A percentile compares a stretch with the other conserved stretches of the same genome.
phyloP scores from a whole-genome alignment of 805 yeast genomes.

The Pichia pseudocactophila region DNA sequence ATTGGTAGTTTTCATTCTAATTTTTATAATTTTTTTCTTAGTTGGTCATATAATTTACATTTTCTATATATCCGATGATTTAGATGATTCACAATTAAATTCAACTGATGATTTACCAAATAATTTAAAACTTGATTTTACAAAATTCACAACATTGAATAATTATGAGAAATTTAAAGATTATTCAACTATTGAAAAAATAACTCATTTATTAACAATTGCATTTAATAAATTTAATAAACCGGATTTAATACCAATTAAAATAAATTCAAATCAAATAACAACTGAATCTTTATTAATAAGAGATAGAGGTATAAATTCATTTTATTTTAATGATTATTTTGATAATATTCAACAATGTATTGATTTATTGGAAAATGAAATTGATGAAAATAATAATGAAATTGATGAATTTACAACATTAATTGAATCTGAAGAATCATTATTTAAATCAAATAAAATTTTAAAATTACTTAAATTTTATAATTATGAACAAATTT shows the following conservation, averaged over 20 bases:
- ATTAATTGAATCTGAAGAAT: slow-evolving; percentile 1
- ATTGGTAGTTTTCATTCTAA: too few species aligned
- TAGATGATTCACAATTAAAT: background rate
- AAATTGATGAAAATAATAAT: background rate
- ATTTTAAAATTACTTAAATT: slow-evolving; percentile 1
- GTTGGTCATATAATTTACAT: background rate
- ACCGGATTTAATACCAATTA: slow-evolving; percentile 21
- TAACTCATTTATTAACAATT: slow-evolving; percentile 19
- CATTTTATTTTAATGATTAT: slow-evolving; percentile 26
- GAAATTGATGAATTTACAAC: slow-evolving; percentile 5
- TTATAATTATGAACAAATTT: background rate
- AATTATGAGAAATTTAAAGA: background rate
- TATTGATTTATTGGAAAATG: slow-evolving; percentile 15
- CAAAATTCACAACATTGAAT: background rate
- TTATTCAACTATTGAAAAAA: slow-evolving; percentile 15
- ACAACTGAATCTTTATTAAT: slow-evolving; percentile 25
- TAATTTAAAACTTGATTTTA: slow-evolving; percentile 12
- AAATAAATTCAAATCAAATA: slow-evolving; percentile 16
- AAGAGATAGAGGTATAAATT: slow-evolving; percentile 29
- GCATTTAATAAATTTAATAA: slow-evolving; percentile 18
- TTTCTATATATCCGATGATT: background rate
- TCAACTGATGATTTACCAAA: background rate
- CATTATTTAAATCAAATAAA: slow-evolving; percentile 1
- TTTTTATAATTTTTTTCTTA: background rate
- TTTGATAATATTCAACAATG: slow-evolving; percentile 24